These are phyloP conservation scores for Bonnemaisonia californica DNA, from an alignment of 31 red algal species.

Conservation along the genomic window DNA sequence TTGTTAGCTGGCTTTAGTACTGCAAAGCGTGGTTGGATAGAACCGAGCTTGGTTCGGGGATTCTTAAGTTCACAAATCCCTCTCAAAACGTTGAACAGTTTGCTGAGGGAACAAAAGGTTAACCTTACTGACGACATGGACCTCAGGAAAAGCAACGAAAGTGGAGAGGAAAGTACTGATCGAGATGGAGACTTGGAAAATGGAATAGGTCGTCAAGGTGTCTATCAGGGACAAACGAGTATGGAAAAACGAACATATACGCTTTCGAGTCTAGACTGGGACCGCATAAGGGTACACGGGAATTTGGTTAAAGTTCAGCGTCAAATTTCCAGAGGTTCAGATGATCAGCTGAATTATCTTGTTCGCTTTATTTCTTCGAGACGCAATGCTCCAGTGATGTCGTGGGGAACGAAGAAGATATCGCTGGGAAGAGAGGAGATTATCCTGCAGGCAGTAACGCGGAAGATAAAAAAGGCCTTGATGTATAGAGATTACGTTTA, in stretches of 20 bases:
- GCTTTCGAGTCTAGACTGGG: constrained; percentile 2
- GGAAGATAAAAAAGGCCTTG: neutral
- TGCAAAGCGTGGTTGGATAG: no score
- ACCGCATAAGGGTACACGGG: neutral
- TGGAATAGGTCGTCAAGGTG: neutral
- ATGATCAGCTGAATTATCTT: neutral
- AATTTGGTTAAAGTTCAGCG: neutral
- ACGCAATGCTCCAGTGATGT: neutral
- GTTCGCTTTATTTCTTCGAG: constrained; percentile 14
- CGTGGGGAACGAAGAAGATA: neutral
- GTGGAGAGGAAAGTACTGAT: no score
- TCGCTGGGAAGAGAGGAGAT: neutral
- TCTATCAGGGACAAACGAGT: neutral
- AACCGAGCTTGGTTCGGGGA: no score
- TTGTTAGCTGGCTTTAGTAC: no score
- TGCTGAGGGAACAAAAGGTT: no score
- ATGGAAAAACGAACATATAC: neutral
- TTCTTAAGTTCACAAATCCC: no score
- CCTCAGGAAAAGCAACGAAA: no score
- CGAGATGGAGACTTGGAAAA: neutral
- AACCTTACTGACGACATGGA: no score
- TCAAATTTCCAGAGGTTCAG: neutral
- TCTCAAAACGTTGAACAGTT: no score
- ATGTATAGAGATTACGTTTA: neutral
- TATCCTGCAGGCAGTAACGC: neutral